A percentile compares a stretch with the other conserved stretches of the same genome.
These are phyloP conservation scores for Thielaviopsis musarum DNA, from an alignment of 2,329 filamentous ascomycete genomes.

Conservation along the genomic window DNA sequence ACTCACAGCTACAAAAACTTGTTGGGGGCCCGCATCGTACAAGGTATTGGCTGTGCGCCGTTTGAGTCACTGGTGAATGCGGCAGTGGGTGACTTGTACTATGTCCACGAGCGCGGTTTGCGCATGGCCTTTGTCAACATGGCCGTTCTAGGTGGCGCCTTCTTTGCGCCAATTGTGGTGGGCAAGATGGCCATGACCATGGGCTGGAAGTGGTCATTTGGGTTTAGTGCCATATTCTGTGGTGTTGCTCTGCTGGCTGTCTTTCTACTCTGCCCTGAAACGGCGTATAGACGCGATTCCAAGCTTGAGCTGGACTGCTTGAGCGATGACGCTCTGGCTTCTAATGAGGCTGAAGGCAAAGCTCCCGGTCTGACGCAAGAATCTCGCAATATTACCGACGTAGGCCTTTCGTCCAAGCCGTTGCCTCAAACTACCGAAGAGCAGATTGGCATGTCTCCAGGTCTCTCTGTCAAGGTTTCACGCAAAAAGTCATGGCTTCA, in stretches of 20 bases:
- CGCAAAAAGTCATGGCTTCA: slow-evolving; percentile 41
- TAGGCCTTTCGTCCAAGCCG: not conserved
- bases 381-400: not conserved
- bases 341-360: not conserved
- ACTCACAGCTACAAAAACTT: slow-evolving; percentile 53
- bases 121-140: slow-evolving; percentile 67
- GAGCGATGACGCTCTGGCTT: not conserved
- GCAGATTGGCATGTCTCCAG: not conserved
- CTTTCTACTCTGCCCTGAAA: slow-evolving; percentile 71
- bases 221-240: slow-evolving; percentile 72
- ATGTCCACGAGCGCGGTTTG: slow-evolving; percentile 66
- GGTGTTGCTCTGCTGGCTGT: slow-evolving; percentile 52
- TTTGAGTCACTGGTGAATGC: slow-evolving; percentile 86
- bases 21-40: slow-evolving; percentile 63
- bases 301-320: not conserved
- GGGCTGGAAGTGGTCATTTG: slow-evolving; percentile 80
- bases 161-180: slow-evolving; percentile 71
- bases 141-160: slow-evolving; percentile 38
- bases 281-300: slow-evolving; percentile 52
- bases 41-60: slow-evolving; percentile 72
- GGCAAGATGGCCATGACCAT: slow-evolving; percentile 65
- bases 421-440: not conserved
- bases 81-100: slow-evolving; percentile 77
- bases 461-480: slow-evolving; percentile 14
- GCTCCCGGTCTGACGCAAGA: not conserved